phyloP scores from a whole-genome alignment of 2,329 filamentous ascomycete genomes.

The Pseudophaeomoniella oleicola region DNA sequence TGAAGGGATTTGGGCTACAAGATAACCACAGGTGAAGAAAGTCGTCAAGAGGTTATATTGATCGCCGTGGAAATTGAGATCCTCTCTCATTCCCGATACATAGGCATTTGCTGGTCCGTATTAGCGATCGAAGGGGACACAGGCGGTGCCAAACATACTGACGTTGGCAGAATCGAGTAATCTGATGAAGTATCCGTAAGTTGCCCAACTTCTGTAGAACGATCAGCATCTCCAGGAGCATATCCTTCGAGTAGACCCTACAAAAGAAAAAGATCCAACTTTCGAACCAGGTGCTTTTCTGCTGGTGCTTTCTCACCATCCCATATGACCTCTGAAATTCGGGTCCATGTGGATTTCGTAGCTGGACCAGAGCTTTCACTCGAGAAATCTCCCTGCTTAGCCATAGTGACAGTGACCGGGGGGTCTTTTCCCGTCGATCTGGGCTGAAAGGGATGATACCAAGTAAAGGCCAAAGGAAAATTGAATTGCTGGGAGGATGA shows the following conservation, averaged over 20 bases:
- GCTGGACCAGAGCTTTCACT: too few species aligned
- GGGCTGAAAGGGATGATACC: too few species aligned
- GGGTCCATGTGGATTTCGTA: too few species aligned
- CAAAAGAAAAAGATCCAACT: not conserved
- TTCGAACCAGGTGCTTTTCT: not conserved
- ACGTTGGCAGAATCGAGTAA: not conserved
- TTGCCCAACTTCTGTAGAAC: not conserved
- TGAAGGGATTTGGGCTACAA: constrained; percentile 23
- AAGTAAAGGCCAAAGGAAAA: too few species aligned
- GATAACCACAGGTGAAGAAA: constrained; percentile 25
- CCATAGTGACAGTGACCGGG: too few species aligned
- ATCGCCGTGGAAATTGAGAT: constrained; percentile 33
- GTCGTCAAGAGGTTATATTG: constrained; percentile 34
- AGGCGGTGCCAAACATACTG: not conserved
- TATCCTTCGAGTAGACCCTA: not conserved
- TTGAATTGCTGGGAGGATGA: too few species aligned
- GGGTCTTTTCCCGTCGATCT: too few species aligned
- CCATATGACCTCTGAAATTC: too few species aligned
- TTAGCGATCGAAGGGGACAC: not conserved
- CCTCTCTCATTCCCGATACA: constrained; percentile 20
- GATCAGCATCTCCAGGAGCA: not conserved
- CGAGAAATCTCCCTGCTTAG: too few species aligned
- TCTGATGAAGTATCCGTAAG: not conserved
- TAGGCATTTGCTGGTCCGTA: constrained; percentile 11
- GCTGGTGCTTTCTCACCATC: not conserved